These are phyloP conservation scores for Tieghemostelium lacteum DNA, from an alignment of 78 protist species.

Conservation along the genomic window DNA sequence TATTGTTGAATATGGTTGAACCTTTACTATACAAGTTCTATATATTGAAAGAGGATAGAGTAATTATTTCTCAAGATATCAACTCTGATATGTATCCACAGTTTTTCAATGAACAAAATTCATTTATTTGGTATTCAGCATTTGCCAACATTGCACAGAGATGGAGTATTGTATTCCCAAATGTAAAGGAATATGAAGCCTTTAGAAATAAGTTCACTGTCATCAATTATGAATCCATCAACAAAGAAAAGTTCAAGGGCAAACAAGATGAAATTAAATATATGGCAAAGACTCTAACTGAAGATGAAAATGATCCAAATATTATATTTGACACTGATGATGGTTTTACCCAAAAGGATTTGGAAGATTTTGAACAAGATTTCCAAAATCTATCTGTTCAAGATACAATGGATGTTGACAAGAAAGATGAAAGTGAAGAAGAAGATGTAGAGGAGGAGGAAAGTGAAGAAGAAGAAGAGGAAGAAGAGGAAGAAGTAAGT, in stretches of 20 bases:
- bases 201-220: slow-evolving; percentile 49
- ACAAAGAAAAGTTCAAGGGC: slow-evolving; percentile 61
- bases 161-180: slow-evolving; percentile 65
- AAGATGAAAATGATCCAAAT: slow-evolving; percentile 37
- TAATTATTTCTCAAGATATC: slow-evolving; percentile 37
- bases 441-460: slow-evolving; percentile 3
- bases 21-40: not conserved
- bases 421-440: not conserved
- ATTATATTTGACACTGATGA: slow-evolving; percentile 59
- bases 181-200: slow-evolving; percentile 21
- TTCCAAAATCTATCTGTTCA: not conserved
- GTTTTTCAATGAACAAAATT: slow-evolving; percentile 63
- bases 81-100: slow-evolving; percentile 71
- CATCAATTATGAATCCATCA: slow-evolving; percentile 26
- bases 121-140: slow-evolving; percentile 59
- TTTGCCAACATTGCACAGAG: slow-evolving; percentile 5
- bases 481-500: not conserved
- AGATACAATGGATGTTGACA: slow-evolving; percentile 7
- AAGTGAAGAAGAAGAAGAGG: not conserved
- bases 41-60: slow-evolving; percentile 2
- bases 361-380: slow-evolving; percentile 56
- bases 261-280: slow-evolving; percentile 55
- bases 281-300: slow-evolving; percentile 48
- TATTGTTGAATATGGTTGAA: slow-evolving; percentile 32
- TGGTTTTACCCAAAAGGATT: slow-evolving; percentile 55